phyloP scores from a whole-genome alignment of 352 stramenopile species.

The Phytophthora rubi region DNA sequence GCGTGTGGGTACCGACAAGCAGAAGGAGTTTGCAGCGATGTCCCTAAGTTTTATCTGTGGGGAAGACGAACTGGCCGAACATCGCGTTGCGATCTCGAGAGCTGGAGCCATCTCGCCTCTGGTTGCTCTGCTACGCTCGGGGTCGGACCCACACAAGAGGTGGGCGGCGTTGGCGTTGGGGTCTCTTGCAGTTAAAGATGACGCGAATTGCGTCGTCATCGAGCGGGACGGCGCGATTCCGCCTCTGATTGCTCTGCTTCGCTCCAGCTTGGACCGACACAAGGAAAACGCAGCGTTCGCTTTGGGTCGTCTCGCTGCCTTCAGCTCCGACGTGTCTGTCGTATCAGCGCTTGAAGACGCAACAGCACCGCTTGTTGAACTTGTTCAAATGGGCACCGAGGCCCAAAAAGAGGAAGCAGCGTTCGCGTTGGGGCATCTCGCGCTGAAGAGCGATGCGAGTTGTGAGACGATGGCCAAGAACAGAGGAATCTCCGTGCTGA shows the following conservation, averaged over 20 bases:
- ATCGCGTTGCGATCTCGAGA: slow-evolving; percentile 8
- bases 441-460: slow-evolving; percentile 1
- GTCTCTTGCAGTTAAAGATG: slow-evolving; percentile 3
- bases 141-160: not conserved
- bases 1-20: slow-evolving; percentile 2
- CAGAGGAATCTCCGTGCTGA: not conserved
- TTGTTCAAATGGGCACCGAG: not conserved
- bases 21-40: slow-evolving; percentile 4
- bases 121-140: not conserved
- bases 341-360: not conserved
- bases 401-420: slow-evolving; percentile 13
- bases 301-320: slow-evolving; percentile 2
- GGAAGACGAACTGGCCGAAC: slow-evolving; percentile 2
- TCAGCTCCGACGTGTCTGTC: not conserved
- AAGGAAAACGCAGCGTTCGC: slow-evolving; percentile 11
- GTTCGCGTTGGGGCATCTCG: slow-evolving; percentile 6
- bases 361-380: not conserved
- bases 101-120: slow-evolving; percentile 11
- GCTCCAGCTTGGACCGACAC: slow-evolving; percentile 4
- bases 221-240: not conserved
- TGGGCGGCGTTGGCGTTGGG: slow-evolving; percentile 9
- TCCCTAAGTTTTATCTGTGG: slow-evolving; percentile 7
- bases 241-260: not conserved
- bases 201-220: not conserved
- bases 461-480: not conserved